Percentiles rank a stretch among this genome's conserved stretches.
These are phyloP conservation scores for Leccinum truebloodii DNA, from an alignment of 768 basidiomycete species.

Conservation along the genomic window DNA sequence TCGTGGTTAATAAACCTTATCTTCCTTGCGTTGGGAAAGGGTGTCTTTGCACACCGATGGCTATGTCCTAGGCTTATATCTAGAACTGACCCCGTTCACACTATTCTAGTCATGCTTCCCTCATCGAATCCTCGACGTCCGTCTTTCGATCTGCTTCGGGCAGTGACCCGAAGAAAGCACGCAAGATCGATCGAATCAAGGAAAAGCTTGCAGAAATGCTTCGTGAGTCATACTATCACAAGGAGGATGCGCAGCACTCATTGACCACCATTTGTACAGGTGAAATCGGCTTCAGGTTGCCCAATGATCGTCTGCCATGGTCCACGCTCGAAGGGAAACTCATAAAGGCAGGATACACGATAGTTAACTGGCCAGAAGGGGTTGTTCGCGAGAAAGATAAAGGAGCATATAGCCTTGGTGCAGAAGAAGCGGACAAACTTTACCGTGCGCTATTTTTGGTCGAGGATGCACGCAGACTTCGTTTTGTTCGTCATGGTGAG, in stretches of 20 bases:
- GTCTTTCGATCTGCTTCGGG: not conserved
- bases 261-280: not conserved
- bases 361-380: not conserved
- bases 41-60: too few species aligned
- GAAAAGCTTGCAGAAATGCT: constrained; percentile 8
- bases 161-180: not conserved
- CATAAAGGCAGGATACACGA: not conserved
- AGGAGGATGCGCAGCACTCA: not conserved
- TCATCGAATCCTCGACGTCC: not conserved
- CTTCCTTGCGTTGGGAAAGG: not conserved
- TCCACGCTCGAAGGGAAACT: not conserved
- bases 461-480: not conserved
- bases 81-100: not conserved
- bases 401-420: not conserved
- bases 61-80: too few species aligned
- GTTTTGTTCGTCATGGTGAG: not conserved
- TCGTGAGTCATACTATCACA: not conserved
- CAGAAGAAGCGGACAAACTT: not conserved
- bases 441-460: not conserved
- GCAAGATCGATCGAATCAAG: constrained; percentile 10
- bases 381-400: not conserved
- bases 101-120: not conserved
- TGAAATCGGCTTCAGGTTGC: not conserved
- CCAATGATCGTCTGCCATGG: not conserved
- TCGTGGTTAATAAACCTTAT: not conserved